Evolutionary conservation across 768 basidiomycete genomes (phyloP).

Genomic region (Macrolepiota dolichaula): DNA sequence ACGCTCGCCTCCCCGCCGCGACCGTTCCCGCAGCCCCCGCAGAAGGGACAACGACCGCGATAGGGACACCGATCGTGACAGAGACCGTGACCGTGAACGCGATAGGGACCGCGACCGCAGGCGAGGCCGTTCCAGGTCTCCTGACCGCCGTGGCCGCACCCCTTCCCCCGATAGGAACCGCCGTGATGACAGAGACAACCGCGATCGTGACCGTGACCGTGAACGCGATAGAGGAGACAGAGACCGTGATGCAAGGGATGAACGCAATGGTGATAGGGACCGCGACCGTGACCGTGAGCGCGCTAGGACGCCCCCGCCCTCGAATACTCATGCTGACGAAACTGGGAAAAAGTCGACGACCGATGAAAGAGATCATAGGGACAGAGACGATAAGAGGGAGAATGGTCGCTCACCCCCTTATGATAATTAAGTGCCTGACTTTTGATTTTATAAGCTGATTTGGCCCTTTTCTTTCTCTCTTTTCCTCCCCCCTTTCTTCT

Average conservation of each 20-base stretch:
- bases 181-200: constrained; percentile 21
- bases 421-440: constrained; percentile 38
- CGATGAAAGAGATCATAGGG: constrained; percentile 25
- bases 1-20: constrained; percentile 26
- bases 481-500: not conserved
- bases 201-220: constrained; percentile 26
- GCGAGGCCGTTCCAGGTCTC: constrained; percentile 12
- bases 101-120: constrained; percentile 20
- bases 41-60: constrained; percentile 22
- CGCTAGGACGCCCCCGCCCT: constrained; percentile 15
- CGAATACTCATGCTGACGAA: constrained; percentile 7
- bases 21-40: constrained; percentile 27
- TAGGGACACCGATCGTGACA: constrained; percentile 23
- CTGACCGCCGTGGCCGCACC: constrained; percentile 15
- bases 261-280: constrained; percentile 46
- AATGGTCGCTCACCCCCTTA: constrained; percentile 59
- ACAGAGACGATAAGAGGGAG: constrained; percentile 36
- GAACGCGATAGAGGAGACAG: constrained; percentile 18
- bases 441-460: not conserved
- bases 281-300: constrained; percentile 20
- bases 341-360: constrained; percentile 12
- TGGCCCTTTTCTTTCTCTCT: not conserved
- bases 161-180: constrained; percentile 22
- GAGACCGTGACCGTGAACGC: constrained; percentile 25
- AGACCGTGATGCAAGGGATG: constrained; percentile 31